These are phyloP conservation scores for Nicotiana knightiana DNA, from an alignment of 257 asterid genomes.

Conservation along the genomic window DNA sequence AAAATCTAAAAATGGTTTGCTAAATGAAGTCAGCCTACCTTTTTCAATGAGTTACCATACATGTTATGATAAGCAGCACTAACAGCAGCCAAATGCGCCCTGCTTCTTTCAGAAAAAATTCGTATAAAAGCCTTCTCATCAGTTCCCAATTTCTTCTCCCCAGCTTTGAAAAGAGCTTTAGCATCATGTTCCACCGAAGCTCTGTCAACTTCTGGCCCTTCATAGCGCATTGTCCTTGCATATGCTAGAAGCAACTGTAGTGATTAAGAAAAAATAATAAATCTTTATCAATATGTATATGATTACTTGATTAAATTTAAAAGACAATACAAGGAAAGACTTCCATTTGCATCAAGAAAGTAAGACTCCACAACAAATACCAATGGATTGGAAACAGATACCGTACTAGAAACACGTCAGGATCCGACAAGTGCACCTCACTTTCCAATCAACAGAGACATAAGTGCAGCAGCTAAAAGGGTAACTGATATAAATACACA, in stretches of 20 bases:
- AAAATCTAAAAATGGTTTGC: neutral
- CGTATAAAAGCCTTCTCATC: conserved; percentile 71
- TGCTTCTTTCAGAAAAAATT: conserved; percentile 70
- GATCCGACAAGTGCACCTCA: neutral
- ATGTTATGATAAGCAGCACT: conserved; percentile 53
- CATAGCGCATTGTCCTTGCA: conserved; percentile 48
- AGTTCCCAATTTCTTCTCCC: conserved; percentile 84
- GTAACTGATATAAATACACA: neutral
- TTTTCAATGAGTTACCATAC: conserved; percentile 61
- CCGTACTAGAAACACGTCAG: neutral
- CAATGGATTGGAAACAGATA: neutral
- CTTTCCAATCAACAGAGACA: neutral
- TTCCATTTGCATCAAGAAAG: neutral
- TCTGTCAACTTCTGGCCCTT: conserved; percentile 87
- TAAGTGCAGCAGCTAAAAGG: neutral
- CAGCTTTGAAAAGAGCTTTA: conserved; percentile 80
- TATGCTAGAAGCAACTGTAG: conserved; percentile 75
- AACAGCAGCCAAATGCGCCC: conserved; percentile 69
- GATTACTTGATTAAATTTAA: neutral
- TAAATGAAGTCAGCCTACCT: conserved; percentile 35
- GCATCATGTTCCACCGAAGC: conserved; percentile 73
- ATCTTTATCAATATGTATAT: neutral
- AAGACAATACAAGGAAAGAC: neutral
- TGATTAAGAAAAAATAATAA: conserved; percentile 1
- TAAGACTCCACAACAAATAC: neutral